Conservation (phyloP, 257 asterid species). For the Plantago ovata region DNA sequence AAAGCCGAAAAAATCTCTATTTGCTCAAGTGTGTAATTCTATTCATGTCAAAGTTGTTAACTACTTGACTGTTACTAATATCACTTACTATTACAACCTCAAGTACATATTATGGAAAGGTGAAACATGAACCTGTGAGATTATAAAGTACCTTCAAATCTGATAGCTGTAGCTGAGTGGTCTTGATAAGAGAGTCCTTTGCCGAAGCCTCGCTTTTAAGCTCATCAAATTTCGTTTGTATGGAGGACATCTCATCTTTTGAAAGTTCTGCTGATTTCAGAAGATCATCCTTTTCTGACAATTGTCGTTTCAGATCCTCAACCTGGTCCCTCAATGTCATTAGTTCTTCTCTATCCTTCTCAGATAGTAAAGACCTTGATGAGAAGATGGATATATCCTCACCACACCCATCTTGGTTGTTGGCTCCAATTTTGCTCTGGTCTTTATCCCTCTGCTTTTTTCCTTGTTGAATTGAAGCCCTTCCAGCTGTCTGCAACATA, state of each 20-base stretch:
- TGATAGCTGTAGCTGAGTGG: constrained; percentile 75
- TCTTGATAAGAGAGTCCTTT: constrained; percentile 64
- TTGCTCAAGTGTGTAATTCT: not conserved
- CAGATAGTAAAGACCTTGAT: constrained; percentile 50
- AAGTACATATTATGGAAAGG: not conserved
- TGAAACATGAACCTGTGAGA: not conserved
- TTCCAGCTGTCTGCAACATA: constrained; percentile 57
- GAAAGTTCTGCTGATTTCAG: constrained; percentile 59
- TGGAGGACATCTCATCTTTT: constrained; percentile 53
- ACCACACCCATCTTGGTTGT: constrained; percentile 37
- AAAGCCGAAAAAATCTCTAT: too few relatives aligned
- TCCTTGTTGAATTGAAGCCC: constrained; percentile 40
- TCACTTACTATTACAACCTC: not conserved
- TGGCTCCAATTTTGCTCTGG: constrained; percentile 30
- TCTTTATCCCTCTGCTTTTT: constrained; percentile 49
- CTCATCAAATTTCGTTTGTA: constrained; percentile 44
- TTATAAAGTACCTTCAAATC: constrained; percentile 61
- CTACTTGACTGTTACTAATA: too few relatives aligned
- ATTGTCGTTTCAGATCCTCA: constrained; percentile 60
- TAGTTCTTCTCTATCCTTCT: constrained; percentile 81
- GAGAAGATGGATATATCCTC: constrained; percentile 51
- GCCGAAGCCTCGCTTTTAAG: constrained; percentile 50
- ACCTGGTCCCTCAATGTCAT: constrained; percentile 60
- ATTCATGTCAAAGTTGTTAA: not conserved
- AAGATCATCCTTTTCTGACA: constrained; percentile 82